Conservation (phyloP, 352 stramenopile species). For the Pythium insidiosum region DNA sequence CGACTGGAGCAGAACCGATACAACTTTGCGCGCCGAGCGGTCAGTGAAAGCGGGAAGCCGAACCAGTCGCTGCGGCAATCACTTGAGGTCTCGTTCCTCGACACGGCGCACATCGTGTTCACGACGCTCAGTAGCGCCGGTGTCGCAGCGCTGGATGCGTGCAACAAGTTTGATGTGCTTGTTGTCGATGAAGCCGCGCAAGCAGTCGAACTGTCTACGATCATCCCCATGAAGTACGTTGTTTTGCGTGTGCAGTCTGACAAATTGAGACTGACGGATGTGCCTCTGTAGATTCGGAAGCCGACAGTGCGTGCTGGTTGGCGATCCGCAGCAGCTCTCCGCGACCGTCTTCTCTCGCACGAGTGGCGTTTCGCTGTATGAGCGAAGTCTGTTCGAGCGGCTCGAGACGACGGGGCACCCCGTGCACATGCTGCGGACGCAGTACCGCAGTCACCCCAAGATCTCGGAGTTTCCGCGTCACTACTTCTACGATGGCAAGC, state of each 20-base stretch:
- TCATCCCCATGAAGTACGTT: conserved; percentile 87
- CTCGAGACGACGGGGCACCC: conserved; percentile 83
- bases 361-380: conserved; percentile 79
- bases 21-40: conserved; percentile 57
- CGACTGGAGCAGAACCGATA: conserved; percentile 82
- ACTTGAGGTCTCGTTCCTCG: conserved; percentile 80
- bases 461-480: conserved; percentile 81
- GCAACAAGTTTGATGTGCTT: conserved; percentile 69
- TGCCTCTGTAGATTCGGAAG: conserved; percentile 63
- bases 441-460: conserved; percentile 80
- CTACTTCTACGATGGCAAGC: conserved; percentile 81
- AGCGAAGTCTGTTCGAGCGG: conserved; percentile 90
- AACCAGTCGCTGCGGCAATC: conserved; percentile 64
- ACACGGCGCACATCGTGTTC: conserved; percentile 90
- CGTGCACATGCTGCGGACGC: conserved; percentile 85
- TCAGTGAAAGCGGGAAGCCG: conserved; percentile 57
- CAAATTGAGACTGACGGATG: neutral
- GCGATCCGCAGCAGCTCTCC: conserved; percentile 89
- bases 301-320: conserved; percentile 88
- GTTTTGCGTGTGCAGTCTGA: neutral
- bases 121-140: conserved; percentile 88
- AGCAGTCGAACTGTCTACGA: conserved; percentile 79
- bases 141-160: conserved; percentile 71
- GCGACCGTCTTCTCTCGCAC: conserved; percentile 91
- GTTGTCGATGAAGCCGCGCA: conserved; percentile 85